phyloP scores from a whole-genome alignment of 192 early-diverging fungal genomes.

The Thamnidium elegans region DNA sequence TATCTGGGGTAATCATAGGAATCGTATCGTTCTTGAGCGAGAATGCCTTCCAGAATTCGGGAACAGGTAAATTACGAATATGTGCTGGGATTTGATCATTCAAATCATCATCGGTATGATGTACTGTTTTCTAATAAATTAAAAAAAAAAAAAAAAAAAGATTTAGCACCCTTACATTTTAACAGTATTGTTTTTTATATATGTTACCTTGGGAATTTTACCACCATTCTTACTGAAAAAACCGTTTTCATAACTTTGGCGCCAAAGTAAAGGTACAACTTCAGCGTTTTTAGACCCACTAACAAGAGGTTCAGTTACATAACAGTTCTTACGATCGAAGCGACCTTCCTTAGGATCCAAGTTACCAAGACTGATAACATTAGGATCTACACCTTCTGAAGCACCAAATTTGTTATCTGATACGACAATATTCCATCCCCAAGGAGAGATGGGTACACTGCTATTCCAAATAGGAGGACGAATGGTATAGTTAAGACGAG shows the following conservation, averaged over 20 bases:
- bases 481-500: slow-evolving; percentile 25
- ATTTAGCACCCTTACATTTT: not conserved
- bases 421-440: slow-evolving; percentile 3
- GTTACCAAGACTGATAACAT: slow-evolving; percentile 30
- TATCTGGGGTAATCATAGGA: slow-evolving; percentile 12
- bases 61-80: slow-evolving; percentile 20
- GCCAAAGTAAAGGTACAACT: slow-evolving; percentile 22
- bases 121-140: slow-evolving; percentile 1
- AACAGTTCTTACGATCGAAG: slow-evolving; percentile 22
- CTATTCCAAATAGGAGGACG: slow-evolving; percentile 21
- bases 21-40: slow-evolving; percentile 17
- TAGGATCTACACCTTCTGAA: slow-evolving; percentile 20
- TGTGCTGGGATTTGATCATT: slow-evolving; percentile 7
- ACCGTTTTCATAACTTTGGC: slow-evolving; percentile 2
- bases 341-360: slow-evolving; percentile 4
- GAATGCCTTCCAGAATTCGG: slow-evolving; percentile 23
- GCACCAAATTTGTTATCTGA: slow-evolving; percentile 23
- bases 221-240: not conserved
- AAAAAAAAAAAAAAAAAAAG: too few relatives aligned
- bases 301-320: slow-evolving; percentile 23
- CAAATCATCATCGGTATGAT: slow-evolving; percentile 1
- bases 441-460: slow-evolving; percentile 15
- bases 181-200: not conserved
- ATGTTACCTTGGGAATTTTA: slow-evolving; percentile 18
- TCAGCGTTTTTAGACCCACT: not conserved